Conservation (phyloP, 768 basidiomycete species). For the Pisolithus tinctorius region DNA sequence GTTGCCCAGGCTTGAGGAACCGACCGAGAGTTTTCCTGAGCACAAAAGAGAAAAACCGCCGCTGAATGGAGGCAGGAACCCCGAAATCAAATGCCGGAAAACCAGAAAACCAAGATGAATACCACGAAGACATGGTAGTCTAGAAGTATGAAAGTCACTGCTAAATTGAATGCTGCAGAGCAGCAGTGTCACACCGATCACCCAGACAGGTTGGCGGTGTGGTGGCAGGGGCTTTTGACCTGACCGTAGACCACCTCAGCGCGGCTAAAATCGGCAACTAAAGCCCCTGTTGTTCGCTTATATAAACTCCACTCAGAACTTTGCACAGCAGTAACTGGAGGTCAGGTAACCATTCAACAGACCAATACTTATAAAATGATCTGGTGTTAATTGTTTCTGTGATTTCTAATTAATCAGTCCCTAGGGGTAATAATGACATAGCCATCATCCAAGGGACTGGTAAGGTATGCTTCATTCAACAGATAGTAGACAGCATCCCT, state of each 20-base stretch:
- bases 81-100: conserved; percentile 61
- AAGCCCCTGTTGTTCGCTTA: too few relatives aligned
- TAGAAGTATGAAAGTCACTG: background rate
- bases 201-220: too few relatives aligned
- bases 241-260: too few relatives aligned
- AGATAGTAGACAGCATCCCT: conserved; percentile 18
- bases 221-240: background rate
- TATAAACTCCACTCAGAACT: too few relatives aligned
- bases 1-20: conserved; percentile 82
- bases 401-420: conserved; percentile 1
- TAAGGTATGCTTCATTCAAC: conserved; percentile 23
- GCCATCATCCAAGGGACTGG: conserved; percentile 24
- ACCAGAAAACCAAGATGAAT: conserved; percentile 44
- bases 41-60: conserved; percentile 84
- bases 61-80: conserved; percentile 70
- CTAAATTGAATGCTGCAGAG: background rate
- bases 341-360: background rate
- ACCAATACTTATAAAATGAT: background rate
- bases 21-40: conserved; percentile 79
- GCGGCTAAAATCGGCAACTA: too few relatives aligned
- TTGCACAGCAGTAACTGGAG: background rate
- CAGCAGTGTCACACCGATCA: background rate
- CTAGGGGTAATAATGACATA: conserved; percentile 25
- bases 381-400: background rate
- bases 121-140: conserved; percentile 47